Conservation (phyloP, 345 rosid genomes). For the Aquilaria yunnanensis region DNA sequence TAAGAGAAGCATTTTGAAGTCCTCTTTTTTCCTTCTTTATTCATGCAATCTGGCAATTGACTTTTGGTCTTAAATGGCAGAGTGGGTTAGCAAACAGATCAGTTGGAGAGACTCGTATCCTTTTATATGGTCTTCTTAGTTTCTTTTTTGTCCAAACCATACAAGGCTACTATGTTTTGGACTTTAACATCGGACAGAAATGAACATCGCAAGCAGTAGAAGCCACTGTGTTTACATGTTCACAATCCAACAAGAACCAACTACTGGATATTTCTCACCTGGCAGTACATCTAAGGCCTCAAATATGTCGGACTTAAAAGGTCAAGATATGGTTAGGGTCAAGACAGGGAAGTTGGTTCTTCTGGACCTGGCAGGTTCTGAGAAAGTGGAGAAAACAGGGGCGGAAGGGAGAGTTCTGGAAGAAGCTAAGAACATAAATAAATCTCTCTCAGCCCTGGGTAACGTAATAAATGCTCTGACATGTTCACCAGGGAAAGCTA, state of each 20-base stretch:
- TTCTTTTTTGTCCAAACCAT: not conserved
- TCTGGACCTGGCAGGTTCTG: slow-evolving; percentile 92
- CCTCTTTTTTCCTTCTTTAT: slow-evolving; percentile 6
- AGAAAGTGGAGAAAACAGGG: slow-evolving; percentile 93
- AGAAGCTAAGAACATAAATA: slow-evolving; percentile 90
- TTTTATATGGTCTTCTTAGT: slow-evolving; percentile 9
- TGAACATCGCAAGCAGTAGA: slow-evolving; percentile 93
- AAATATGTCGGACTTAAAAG: slow-evolving; percentile 3
- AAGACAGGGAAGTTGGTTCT: slow-evolving; percentile 70
- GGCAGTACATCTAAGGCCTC: slow-evolving; percentile 4
- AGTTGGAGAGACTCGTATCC: slow-evolving; percentile 96
- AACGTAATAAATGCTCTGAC: slow-evolving; percentile 87
- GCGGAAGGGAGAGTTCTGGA: slow-evolving; percentile 93
- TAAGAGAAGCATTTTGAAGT: slow-evolving; percentile 32
- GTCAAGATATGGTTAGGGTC: slow-evolving; percentile 27
- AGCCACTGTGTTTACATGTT: slow-evolving; percentile 74
- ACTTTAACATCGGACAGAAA: slow-evolving; percentile 45
- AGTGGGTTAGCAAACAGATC: slow-evolving; percentile 74
- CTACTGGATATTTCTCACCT: slow-evolving; percentile 34
- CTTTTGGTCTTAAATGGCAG: slow-evolving; percentile 36
- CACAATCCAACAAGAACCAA: slow-evolving; percentile 46
- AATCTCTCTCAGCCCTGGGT: slow-evolving; percentile 86
- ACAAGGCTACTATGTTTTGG: slow-evolving; percentile 9
- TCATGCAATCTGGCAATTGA: slow-evolving; percentile 22
- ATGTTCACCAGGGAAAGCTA: slow-evolving; percentile 50